phyloP scores from a whole-genome alignment of 345 rosid species.

The Pugionium dolabratum region DNA sequence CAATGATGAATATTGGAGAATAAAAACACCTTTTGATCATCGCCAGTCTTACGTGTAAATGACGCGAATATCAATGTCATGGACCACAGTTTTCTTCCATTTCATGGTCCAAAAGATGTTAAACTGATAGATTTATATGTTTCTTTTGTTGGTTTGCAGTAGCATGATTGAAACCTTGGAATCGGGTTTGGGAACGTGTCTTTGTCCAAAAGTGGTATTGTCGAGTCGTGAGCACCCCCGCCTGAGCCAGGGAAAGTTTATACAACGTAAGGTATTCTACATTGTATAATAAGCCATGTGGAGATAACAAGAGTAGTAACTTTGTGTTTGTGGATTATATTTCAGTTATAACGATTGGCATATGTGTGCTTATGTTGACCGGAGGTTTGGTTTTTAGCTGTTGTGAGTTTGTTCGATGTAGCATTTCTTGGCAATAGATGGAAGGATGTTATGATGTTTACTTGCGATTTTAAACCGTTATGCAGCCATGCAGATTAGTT shows the following conservation, averaged over 20 bases:
- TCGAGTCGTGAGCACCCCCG: conserved; percentile 34
- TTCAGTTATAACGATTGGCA: neutral
- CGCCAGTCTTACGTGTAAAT: conserved; percentile 40
- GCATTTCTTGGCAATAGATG: conserved; percentile 3
- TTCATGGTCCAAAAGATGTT: conserved; percentile 39
- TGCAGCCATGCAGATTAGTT: neutral
- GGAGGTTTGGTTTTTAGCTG: conserved; percentile 14
- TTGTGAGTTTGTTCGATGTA: neutral
- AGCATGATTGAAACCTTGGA: conserved; percentile 37
- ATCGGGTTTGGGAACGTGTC: conserved; percentile 36
- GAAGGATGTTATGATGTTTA: conserved; percentile 3
- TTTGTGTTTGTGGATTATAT: conserved; percentile 33
- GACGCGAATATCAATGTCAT: conserved; percentile 37
- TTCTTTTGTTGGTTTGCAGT: conserved; percentile 35
- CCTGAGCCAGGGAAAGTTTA: conserved; percentile 30
- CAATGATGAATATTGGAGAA: conserved; percentile 29
- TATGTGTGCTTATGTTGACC: conserved; percentile 27
- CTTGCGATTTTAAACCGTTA: neutral
- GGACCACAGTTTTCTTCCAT: conserved; percentile 37
- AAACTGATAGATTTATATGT: conserved; percentile 38
- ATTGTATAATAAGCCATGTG: too few relatives aligned
- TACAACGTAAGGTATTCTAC: neutral
- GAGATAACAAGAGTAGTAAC: neutral
- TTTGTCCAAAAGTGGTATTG: conserved; percentile 34
- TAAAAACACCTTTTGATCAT: conserved; percentile 22